Evolutionary conservation across 2,329 filamentous ascomycete species (phyloP).

Genomic region (Claviceps monticola): DNA sequence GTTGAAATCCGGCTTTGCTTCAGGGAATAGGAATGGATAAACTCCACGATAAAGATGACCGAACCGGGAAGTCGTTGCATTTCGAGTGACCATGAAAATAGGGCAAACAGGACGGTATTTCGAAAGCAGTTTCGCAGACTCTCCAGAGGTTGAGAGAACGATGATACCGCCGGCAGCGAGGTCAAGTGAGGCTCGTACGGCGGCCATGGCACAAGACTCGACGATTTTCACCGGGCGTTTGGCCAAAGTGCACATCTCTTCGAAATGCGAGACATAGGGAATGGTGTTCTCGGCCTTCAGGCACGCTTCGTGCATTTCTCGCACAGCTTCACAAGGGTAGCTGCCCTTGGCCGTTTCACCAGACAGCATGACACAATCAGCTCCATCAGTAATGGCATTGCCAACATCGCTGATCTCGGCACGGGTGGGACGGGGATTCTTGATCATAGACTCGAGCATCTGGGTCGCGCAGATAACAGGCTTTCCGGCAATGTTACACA

Average conservation of each 20-base stretch:
- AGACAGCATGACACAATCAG: constrained; percentile 99
- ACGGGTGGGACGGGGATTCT: constrained; percentile 95
- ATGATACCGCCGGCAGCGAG: constrained; percentile 94
- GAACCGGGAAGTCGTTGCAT: constrained; percentile 70
- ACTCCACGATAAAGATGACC: constrained; percentile 94
- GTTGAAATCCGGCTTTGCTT: constrained; percentile 88
- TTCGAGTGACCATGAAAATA: constrained; percentile 98
- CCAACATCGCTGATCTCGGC: constrained; percentile 98
- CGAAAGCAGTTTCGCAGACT: constrained; percentile 86
- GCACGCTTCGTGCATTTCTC: constrained; percentile 97
- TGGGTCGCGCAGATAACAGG: constrained; percentile 97
- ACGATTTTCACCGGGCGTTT: constrained; percentile 73
- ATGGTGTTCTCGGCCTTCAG: constrained; percentile 94
- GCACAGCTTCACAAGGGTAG: constrained; percentile 85
- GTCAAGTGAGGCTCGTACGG: constrained; percentile 88
- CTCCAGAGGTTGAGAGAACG: constrained; percentile 88
- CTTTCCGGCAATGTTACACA: constrained; percentile 99
- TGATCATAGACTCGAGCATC: constrained; percentile 99
- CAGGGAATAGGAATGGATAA: constrained; percentile 90
- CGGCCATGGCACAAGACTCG: constrained; percentile 94
- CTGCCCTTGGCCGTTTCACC: constrained; percentile 97
- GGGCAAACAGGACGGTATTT: constrained; percentile 98
- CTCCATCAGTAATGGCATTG: constrained; percentile 93
- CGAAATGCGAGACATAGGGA: constrained; percentile 90
- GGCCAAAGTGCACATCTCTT: constrained; percentile 78